Evolutionary conservation across 176 grass and related monocot species (phyloP), one percentile per base, ranked within the genome.

Genomic region (Ampelocalamus luodianensis): DNA sequence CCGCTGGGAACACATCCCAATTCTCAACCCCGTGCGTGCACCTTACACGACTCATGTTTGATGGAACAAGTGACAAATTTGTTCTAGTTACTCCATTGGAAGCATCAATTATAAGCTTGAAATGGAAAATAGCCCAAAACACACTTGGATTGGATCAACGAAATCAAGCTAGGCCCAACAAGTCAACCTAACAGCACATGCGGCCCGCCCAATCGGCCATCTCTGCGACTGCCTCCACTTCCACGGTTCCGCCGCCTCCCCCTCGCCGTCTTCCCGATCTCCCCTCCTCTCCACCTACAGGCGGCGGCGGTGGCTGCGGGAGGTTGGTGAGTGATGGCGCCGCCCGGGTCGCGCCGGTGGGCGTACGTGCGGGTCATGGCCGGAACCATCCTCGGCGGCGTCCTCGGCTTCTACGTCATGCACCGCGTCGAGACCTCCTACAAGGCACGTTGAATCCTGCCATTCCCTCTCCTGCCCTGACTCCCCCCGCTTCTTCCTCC

Each of bases 401-500:
- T 26, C 73, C 74, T 98, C 26, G 93, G 91, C 27, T 95, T 95
- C 85, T 95, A 93, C 59, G 93, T 94, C 71, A 98, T 93, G 96
- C 96, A 98, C 85, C 91, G 89, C 6, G 16, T 94, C 44, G 93
- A 98, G 87, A 83, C 34, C 38, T 94, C 85, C 66, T 95, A 94
- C 86, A 98, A 98, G 96, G 96, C 69, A 85, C 82, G 71, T 23
- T 55, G 10, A 36, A 14, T 27, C 49, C 27, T 65, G 14, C 11
- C 23, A 13, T 43, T 11, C 46, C 48, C 38, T 5, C 22, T 20
- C 42, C 15, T 24, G 2, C 44, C 23, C 43, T 58, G 10, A n/a
- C 24, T 44, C 10, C 36, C 36, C 23, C 32, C 79, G 6, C 32
- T 34, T 53, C 9, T 4, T 15, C 23, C 44, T 6, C 45, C 18